phyloP scores from a whole-genome alignment of 2,329 filamentous ascomycete species.

The Colletotrichum sp. region DNA sequence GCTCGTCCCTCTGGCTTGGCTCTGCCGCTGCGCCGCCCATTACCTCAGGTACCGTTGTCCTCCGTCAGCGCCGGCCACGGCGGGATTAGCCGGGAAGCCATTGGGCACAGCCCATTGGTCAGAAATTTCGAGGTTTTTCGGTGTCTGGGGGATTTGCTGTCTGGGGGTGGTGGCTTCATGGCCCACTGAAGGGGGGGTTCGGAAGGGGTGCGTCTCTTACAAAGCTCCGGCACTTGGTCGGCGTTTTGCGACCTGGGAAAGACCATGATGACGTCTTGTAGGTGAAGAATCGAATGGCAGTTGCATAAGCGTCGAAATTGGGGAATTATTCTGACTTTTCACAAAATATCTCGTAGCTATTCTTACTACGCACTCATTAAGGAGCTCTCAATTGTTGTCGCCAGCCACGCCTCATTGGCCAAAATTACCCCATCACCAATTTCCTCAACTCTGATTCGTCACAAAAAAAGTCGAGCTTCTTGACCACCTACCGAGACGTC shows the following conservation, averaged over 20 bases:
- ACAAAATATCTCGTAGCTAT: neutral
- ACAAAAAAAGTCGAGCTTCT: neutral
- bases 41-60: conserved; percentile 15
- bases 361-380: neutral
- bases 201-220: neutral
- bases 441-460: conserved; percentile 3
- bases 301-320: neutral
- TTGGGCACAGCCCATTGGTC: conserved; percentile 4
- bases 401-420: conserved; percentile 1
- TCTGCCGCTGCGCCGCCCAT: neutral
- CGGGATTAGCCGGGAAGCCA: conserved; percentile 21
- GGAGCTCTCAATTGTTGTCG: neutral
- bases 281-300: neutral
- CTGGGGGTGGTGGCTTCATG: conserved; percentile 8
- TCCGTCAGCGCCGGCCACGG: conserved; percentile 13
- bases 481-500: neutral
- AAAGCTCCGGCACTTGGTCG: neutral
- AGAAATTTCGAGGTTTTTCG: neutral
- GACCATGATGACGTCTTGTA: neutral
- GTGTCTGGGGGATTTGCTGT: neutral
- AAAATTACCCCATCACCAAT: neutral
- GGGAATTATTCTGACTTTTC: neutral
- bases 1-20: neutral
- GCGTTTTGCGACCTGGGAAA: neutral
- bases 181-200: conserved; percentile 9